Base-by-base conservation (phyloP, 805 yeast genomes). In the Metschnikowia reukaufii region DNA sequence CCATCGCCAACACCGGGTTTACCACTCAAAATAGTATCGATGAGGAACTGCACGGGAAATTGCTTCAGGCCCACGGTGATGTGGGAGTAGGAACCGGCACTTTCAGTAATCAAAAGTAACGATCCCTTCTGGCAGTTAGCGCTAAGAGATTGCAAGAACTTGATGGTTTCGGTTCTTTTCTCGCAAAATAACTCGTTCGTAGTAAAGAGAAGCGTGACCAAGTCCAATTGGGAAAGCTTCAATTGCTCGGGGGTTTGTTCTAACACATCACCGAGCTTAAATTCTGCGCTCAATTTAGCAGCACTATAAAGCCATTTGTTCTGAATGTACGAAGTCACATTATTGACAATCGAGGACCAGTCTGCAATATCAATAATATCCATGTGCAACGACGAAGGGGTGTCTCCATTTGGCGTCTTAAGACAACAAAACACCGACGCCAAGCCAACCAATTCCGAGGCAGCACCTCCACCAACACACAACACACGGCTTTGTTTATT, bases 71-170 rank as follows among this genome's bases (percentile, higher is more conserved):
- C 96, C 36, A 89, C 76, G 2, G 81, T 75, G 32, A 89, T 86
- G 56, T 88, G 84, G 1, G 96, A 87, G 64, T 83, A 89, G 8
- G 95, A 86, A 0, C 97, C 96, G 0, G 97, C 97, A 66, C 94
- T 84, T 59, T 89, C 97, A 1, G 88, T 79, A 19, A 89, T 80
- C 37, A 90, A 69, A 30, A 89, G 64, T 23, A 77, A 63, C 13
- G 88, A 66, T 0, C 91, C 94, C 1, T 63, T 45, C 30, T 65
- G 60, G 63, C 95, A 87, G 6, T 60, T 35, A 4, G 59, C 52
- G 44, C 79, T 75, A 48, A 89, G 63, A 9, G 66, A 36, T 20
- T 55, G 57, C 38, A 55, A 47, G 32, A 55, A 49, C 25, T 74
- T 67, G 32, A 88, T 76, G 4, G 95, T 77, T 36, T 74, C 79